Evolutionary conservation across 2,329 filamentous ascomycete species (phyloP), one percentile per base, ranked within the genome.

Genomic region (Hypoxylon rubiginosum): DNA sequence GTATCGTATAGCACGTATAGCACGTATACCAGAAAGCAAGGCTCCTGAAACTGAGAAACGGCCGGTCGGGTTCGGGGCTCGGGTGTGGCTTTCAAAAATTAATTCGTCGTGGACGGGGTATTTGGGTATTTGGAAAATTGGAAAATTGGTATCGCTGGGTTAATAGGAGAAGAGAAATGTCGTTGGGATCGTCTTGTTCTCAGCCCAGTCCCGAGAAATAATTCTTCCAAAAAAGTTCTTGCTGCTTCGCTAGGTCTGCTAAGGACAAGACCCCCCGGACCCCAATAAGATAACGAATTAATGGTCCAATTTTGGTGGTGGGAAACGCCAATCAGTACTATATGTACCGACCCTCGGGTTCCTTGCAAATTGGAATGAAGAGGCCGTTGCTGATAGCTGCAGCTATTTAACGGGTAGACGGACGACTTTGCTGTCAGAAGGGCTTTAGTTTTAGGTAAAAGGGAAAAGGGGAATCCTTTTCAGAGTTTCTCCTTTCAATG

Each of bases 221-320:
- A 30, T 30, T 30, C 28, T 30, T 30, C 28, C 15, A 39, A 26
- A 26, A 46, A 28, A 28, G 24, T 15, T n/a, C 24, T 26, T 26
- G 21, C 9, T 46, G 21, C 24, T 48, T 48, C 13, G 10, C 45
- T 24, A 9, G 39, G 39, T 24, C 39, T 41, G 39, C 39, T 41
- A 36, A 15, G n/a, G 34, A 57, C 32, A 53, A 53, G 60, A 61
- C 49, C 41, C 56, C 43, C n/a, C n/a, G n/a, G 24, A 50, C 46
- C 26, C 60, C 61, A 67, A 64, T 69, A 67, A 62, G 59, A 68
- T 64, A 28, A 50, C 55, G 54, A 62, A 52, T 64, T 68, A 68
- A 68, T 63, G 65, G 50, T 55, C 65, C 64, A 64, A 59, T 64
- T 67, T 58, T 64, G 64, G 65, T 67, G 62, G 52, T 59, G 57